Evolutionary conservation across 768 basidiomycete species (phyloP).

Genomic region (Lanmaoa pseudosensibilis): DNA sequence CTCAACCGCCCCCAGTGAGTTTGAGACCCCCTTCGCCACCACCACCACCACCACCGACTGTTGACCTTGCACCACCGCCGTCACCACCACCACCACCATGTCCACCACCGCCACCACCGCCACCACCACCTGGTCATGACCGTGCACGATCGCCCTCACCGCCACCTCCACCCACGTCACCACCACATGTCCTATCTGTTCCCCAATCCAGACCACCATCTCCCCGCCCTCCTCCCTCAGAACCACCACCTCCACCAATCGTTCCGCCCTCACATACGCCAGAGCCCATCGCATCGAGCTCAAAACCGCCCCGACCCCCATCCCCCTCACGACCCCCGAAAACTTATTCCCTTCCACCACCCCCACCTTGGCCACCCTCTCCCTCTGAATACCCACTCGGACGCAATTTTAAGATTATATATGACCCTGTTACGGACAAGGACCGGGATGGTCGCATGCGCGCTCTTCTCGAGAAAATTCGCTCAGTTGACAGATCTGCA

Average conservation of each 20-base stretch:
- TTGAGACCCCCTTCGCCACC: slow-evolving; percentile 28
- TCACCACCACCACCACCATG: slow-evolving; percentile 22
- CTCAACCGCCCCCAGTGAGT: slow-evolving; percentile 26
- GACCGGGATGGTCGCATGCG: slow-evolving; percentile 41
- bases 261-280: slow-evolving; percentile 29
- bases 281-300: slow-evolving; percentile 31
- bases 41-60: slow-evolving; percentile 14
- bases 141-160: slow-evolving; percentile 23
- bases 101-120: slow-evolving; percentile 12
- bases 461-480: slow-evolving; percentile 43
- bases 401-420: slow-evolving; percentile 62
- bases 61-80: slow-evolving; percentile 20
- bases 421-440: slow-evolving; percentile 57
- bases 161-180: slow-evolving; percentile 28
- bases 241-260: slow-evolving; percentile 15
- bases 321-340: slow-evolving; percentile 27
- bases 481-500: slow-evolving; percentile 32
- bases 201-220: slow-evolving; percentile 32
- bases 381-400: slow-evolving; percentile 46
- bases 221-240: slow-evolving; percentile 23
- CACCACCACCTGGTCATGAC: slow-evolving; percentile 16
- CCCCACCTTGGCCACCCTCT: slow-evolving; percentile 58
- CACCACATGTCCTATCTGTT: slow-evolving; percentile 23
- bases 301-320: slow-evolving; percentile 14
- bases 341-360: slow-evolving; percentile 41